phyloP scores from a whole-genome alignment of 2,329 filamentous ascomycete species.

The Blumeria graminis region DNA sequence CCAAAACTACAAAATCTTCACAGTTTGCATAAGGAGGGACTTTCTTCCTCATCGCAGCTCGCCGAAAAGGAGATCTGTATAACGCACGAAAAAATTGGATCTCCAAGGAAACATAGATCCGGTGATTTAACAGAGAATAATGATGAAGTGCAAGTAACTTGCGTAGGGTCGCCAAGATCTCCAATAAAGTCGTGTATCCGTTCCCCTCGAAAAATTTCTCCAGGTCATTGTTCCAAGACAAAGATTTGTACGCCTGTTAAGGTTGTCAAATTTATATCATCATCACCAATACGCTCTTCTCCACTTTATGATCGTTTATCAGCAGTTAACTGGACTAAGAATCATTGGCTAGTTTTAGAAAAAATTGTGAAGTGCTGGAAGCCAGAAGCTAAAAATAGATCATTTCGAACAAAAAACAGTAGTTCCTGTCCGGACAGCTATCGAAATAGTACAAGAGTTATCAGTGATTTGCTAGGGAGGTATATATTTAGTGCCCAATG shows the following conservation, averaged over 20 bases:
- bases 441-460: slow-evolving; percentile 12
- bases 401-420: neutral
- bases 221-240: neutral
- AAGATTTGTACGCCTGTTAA: slow-evolving; percentile 4
- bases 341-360: slow-evolving; percentile 14
- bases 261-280: slow-evolving; percentile 14
- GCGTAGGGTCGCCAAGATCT: slow-evolving; percentile 4
- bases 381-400: slow-evolving; percentile 5
- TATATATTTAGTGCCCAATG: slow-evolving; percentile 6
- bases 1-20: too few relatives aligned
- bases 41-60: too few relatives aligned
- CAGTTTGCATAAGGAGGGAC: too few relatives aligned
- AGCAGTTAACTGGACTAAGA: slow-evolving; percentile 11
- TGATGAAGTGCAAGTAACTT: too few relatives aligned
- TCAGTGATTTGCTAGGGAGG: slow-evolving; percentile 13
- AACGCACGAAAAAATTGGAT: too few relatives aligned
- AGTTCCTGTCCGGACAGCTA: neutral
- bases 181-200: slow-evolving; percentile 14
- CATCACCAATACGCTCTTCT: slow-evolving; percentile 12
- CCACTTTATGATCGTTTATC: slow-evolving; percentile 6
- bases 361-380: slow-evolving; percentile 11
- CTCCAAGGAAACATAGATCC: too few relatives aligned
- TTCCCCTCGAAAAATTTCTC: slow-evolving; percentile 6
- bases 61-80: too few relatives aligned
- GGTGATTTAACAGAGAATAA: too few relatives aligned